A percentile compares a stretch with the other conserved stretches of the same genome.
Evolutionary conservation across 257 asterid genomes (phyloP).

Genomic region (Eustoma russellianum): DNA sequence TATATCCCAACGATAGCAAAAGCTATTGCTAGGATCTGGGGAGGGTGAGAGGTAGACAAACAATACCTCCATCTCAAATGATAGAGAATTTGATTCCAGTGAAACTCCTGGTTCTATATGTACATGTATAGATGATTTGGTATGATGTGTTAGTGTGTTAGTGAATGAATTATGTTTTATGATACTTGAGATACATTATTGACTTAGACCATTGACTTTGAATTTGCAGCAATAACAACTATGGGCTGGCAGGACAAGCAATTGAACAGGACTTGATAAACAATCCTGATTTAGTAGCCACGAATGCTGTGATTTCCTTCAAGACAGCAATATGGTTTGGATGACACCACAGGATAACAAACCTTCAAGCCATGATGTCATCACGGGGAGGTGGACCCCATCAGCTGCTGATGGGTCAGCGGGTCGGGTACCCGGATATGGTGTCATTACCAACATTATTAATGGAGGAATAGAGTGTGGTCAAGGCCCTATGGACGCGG

Average conservation of each 20-base stretch:
- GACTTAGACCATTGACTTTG: no score
- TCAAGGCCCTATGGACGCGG: constrained; percentile 8
- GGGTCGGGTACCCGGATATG: constrained; percentile 25
- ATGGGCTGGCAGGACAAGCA: constrained; percentile 25
- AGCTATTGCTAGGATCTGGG: no score
- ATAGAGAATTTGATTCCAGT: no score
- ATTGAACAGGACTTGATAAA: constrained; percentile 12
- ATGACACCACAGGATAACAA: constrained; percentile 28
- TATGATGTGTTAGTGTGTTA: no score
- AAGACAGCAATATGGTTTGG: constrained; percentile 37
- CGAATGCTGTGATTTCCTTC: constrained; percentile 20
- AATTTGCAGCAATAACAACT: constrained; percentile 27
- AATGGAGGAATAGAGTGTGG: constrained; percentile 33
- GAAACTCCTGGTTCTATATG: no score
- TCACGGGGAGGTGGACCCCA: constrained; percentile 24
- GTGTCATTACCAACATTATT: constrained; percentile 25
- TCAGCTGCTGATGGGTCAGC: constrained; percentile 15
- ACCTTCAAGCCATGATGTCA: constrained; percentile 24
- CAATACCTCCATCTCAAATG: no score
- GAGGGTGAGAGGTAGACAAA: no score
- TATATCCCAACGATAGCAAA: no score
- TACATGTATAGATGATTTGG: no score
- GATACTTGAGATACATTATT: no score
- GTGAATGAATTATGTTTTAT: no score
- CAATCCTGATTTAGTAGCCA: constrained; percentile 29